Evolutionary conservation across 768 basidiomycete species (phyloP).

Genomic region (Pleurotus citrinopileatus): DNA sequence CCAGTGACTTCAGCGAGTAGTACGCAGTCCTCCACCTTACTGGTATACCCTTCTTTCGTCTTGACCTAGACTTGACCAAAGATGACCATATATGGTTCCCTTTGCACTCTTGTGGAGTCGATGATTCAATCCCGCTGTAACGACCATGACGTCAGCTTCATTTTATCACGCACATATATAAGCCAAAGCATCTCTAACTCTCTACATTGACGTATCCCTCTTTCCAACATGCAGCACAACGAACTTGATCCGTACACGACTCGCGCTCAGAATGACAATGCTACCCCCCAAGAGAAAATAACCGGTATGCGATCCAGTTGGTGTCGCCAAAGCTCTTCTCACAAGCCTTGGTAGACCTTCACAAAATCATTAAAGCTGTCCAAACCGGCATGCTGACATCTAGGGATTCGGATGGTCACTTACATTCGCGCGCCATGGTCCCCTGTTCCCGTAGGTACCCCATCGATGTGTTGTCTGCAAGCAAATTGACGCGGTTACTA

Average conservation of each 20-base stretch:
- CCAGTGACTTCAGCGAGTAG: too few species aligned
- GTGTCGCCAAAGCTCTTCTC: too few species aligned
- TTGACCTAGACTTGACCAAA: too few species aligned
- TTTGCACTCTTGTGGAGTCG: neutral
- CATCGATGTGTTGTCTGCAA: neutral
- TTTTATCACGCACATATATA: neutral
- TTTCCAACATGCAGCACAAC: neutral
- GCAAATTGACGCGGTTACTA: slow-evolving; percentile 20
- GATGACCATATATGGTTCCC: too few species aligned
- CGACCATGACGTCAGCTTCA: neutral
- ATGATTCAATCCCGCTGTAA: neutral
- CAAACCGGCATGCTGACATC: slow-evolving; percentile 79
- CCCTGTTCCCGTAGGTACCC: slow-evolving; percentile 56
- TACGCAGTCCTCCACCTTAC: too few species aligned
- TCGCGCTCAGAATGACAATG: slow-evolving; percentile 55
- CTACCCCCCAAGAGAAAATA: slow-evolving; percentile 65
- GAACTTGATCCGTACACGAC: slow-evolving; percentile 72
- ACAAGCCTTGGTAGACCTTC: slow-evolving; percentile 64
- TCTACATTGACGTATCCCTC: neutral
- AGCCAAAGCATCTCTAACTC: neutral
- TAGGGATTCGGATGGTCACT: slow-evolving; percentile 56
- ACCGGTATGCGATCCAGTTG: too few species aligned
- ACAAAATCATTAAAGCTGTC: slow-evolving; percentile 59
- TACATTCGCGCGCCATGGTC: slow-evolving; percentile 83
- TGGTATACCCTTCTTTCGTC: too few species aligned